Percentiles rank a stretch among this genome's conserved stretches.
Evolutionary conservation across 345 rosid species (phyloP).

Genomic region (Gossypium anomalum): DNA sequence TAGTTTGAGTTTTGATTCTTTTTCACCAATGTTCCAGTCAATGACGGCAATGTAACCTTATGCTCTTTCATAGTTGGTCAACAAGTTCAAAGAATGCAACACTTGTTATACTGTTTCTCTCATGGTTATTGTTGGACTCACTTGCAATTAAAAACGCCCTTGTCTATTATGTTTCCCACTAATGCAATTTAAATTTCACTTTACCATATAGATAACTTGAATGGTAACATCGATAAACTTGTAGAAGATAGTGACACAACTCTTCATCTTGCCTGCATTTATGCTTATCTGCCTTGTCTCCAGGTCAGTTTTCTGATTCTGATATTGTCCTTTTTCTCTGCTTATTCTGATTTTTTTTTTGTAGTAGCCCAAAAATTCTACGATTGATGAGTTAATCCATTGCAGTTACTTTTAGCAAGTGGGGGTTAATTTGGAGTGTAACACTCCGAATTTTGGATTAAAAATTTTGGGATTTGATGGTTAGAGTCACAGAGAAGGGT

Average conservation of each 20-base stretch:
- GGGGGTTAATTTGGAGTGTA: constrained; percentile 38
- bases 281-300: constrained; percentile 74
- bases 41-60: too few species aligned
- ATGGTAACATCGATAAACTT: constrained; percentile 71
- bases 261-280: constrained; percentile 79
- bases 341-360: not conserved
- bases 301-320: constrained; percentile 41
- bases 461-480: too few species aligned
- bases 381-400: not conserved
- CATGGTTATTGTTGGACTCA: not conserved
- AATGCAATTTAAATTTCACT: not conserved
- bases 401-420: constrained; percentile 73
- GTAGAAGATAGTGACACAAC: constrained; percentile 86
- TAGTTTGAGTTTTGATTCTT: too few species aligned
- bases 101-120: not conserved
- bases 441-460: too few species aligned
- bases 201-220: constrained; percentile 46
- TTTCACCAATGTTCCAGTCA: too few species aligned
- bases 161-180: not conserved
- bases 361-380: not conserved
- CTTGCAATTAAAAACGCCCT: not conserved
- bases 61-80: too few species aligned
- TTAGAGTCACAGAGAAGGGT: too few species aligned
- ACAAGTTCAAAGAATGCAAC: too few species aligned
- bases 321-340: not conserved